These are phyloP conservation scores for Artomyces pyxidatus DNA, from an alignment of 768 basidiomycete species.

Conservation along the genomic window DNA sequence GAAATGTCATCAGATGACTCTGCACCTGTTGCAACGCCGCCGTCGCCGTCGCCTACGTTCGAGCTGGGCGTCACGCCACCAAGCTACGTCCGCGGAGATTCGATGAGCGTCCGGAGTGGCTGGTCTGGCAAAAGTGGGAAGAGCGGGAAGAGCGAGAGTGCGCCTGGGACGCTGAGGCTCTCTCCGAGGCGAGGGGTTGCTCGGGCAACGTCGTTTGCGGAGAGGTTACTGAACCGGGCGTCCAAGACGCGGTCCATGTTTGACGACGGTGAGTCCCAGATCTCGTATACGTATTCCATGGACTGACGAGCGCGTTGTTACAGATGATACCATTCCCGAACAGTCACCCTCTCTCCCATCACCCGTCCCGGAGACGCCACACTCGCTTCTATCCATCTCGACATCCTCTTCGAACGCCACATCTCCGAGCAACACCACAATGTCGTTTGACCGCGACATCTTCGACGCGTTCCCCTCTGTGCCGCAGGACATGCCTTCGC, in stretches of 20 bases:
- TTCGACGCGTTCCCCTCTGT: conserved; percentile 72
- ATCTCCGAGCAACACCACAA: conserved; percentile 31
- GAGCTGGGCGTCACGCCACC: conserved; percentile 13
- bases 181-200: conserved; percentile 15
- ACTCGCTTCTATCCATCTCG: conserved; percentile 32
- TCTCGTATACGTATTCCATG: not conserved
- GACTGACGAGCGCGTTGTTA: not conserved
- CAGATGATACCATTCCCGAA: conserved; percentile 13
- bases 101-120: conserved; percentile 17
- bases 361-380: conserved; percentile 18
- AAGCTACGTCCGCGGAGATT: conserved; percentile 9
- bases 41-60: conserved; percentile 38
- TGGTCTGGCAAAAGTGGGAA: conserved; percentile 12
- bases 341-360: not conserved
- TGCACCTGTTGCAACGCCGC: conserved; percentile 49
- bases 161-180: conserved; percentile 7
- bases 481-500: conserved; percentile 34
- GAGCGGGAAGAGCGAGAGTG: conserved; percentile 11
- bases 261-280: conserved; percentile 9
- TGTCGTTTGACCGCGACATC: conserved; percentile 43
- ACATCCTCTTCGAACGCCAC: conserved; percentile 23
- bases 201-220: conserved; percentile 16
- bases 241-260: conserved; percentile 12
- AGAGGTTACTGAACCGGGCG: conserved; percentile 13
- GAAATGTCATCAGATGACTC: conserved; percentile 67